phyloP scores from a whole-genome alignment of 139 green algal species.

The Closterium sp. region DNA sequence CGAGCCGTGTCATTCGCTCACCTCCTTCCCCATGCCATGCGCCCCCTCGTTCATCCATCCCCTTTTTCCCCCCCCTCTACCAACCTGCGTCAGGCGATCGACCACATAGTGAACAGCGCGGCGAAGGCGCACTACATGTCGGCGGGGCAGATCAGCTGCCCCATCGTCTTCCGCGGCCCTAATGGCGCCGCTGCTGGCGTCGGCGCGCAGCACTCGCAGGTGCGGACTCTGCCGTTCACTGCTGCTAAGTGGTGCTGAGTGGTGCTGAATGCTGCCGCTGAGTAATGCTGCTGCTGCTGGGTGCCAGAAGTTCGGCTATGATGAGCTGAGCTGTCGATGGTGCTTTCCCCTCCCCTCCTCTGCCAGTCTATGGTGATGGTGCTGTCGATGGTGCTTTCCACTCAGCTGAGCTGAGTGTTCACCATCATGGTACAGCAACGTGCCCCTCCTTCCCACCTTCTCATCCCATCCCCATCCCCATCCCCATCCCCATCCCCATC shows the following conservation, averaged over 20 bases:
- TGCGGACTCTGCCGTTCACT: background rate
- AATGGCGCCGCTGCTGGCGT: slow-evolving; percentile 97
- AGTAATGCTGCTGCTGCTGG: too few species aligned
- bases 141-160: slow-evolving; percentile 83
- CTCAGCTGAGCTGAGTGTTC: background rate
- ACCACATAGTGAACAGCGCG: slow-evolving; percentile 98
- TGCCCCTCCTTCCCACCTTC: too few species aligned
- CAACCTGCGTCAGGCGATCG: slow-evolving; percentile 70
- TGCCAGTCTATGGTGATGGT: too few species aligned
- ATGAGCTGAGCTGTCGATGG: too few species aligned
- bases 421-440: background rate
- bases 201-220: slow-evolving; percentile 90
- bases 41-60: background rate
- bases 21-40: background rate
- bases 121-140: slow-evolving; percentile 99
- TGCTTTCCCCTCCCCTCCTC: too few species aligned
- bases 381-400: too few species aligned
- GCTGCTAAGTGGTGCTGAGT: background rate
- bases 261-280: background rate
- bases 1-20: background rate
- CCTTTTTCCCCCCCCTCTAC: too few species aligned
- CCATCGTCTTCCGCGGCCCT: slow-evolving; percentile 96
- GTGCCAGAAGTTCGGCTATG: too few species aligned
- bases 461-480: too few species aligned
- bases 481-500: too few species aligned